Conservation (phyloP, 2,329 filamentous ascomycete genomes). For the Mariannaea elegans region DNA sequence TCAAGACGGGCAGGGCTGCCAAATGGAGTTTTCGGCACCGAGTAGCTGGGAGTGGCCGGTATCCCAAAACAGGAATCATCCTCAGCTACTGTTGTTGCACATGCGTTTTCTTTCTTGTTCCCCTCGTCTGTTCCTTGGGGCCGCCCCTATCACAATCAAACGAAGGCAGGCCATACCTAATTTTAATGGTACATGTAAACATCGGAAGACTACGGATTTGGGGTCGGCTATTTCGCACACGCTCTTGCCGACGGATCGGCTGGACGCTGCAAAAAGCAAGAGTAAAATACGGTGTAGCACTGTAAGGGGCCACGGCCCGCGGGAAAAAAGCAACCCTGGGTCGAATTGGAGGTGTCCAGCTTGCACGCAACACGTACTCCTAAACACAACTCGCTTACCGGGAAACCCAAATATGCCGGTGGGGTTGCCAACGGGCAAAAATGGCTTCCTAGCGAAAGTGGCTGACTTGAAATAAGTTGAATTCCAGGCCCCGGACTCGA, state of each 20-base stretch:
- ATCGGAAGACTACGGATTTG: neutral
- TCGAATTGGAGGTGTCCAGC: neutral
- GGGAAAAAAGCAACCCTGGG: neutral
- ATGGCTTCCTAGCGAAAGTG: no score
- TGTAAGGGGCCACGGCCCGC: neutral
- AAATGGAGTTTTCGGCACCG: neutral
- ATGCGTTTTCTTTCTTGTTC: no score
- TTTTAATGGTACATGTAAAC: neutral
- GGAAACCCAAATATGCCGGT: no score
- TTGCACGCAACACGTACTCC: no score
- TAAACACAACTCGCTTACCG: no score
- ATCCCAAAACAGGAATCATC: no score
- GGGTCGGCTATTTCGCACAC: neutral
- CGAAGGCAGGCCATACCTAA: no score
- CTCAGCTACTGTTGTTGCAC: no score
- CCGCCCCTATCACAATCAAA: no score
- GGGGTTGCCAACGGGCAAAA: no score
- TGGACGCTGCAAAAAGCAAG: neutral
- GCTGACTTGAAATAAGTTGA: neutral
- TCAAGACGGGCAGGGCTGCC: neutral
- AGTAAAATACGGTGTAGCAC: neutral
- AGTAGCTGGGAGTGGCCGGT: neutral
- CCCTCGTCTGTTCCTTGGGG: no score
- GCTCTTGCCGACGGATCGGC: neutral
- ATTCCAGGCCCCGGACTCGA: neutral